These are phyloP conservation scores for Lipomyces starkeyi DNA, from an alignment of 805 yeast genomes.

Conservation along the genomic window DNA sequence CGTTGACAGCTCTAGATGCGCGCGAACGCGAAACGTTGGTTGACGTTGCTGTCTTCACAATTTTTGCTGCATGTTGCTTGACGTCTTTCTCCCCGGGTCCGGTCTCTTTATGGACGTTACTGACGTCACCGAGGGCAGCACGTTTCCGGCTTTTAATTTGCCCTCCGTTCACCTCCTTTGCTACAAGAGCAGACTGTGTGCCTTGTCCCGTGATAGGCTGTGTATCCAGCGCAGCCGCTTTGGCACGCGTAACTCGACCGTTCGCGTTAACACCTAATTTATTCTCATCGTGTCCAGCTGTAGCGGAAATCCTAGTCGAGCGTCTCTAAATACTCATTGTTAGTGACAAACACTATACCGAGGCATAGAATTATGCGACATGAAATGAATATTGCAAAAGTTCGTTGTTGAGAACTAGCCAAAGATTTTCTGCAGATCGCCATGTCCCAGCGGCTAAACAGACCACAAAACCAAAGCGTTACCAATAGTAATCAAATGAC, in stretches of 20 bases:
- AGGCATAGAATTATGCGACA: neutral
- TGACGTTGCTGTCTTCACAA: conserved; percentile 30
- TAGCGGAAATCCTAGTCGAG: conserved; percentile 30
- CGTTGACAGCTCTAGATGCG: conserved; percentile 5
- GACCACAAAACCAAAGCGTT: neutral
- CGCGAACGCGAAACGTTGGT: conserved; percentile 28
- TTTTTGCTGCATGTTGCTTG: conserved; percentile 27
- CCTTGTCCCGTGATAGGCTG: neutral
- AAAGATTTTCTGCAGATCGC: neutral
- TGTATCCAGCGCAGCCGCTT: conserved; percentile 28
- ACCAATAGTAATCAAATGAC: neutral
- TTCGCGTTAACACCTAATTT: conserved; percentile 17
- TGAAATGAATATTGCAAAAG: neutral
- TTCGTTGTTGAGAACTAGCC: too few relatives aligned
- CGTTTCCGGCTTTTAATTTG: conserved; percentile 41
- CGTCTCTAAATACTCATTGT: conserved; percentile 31
- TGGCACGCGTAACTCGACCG: conserved; percentile 37
- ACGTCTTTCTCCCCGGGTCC: conserved; percentile 16
- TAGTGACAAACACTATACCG: neutral
- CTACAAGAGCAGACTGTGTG: conserved; percentile 12
- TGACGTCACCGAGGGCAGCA: conserved; percentile 47
- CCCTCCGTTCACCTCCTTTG: conserved; percentile 21
- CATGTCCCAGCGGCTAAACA: neutral
- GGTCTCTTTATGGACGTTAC: conserved; percentile 42
- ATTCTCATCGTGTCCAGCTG: conserved; percentile 36